Conservation (phyloP, 768 basidiomycete species). For the Collybia mongolica region DNA sequence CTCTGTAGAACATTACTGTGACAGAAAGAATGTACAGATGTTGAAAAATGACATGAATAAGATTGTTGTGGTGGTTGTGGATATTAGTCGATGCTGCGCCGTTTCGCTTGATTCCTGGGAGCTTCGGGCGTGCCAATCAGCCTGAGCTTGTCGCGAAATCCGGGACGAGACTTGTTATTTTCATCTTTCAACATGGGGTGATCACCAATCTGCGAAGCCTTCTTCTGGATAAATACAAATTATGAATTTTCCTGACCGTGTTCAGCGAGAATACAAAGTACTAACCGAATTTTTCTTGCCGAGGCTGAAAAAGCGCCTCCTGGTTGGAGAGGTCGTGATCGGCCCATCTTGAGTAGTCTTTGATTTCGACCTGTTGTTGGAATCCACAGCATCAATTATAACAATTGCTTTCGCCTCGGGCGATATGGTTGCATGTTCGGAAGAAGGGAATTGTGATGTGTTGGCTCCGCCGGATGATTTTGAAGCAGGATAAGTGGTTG, state of each 20-base stretch:
- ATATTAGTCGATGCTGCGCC: slow-evolving; percentile 31
- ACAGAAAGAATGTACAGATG: no score
- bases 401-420: slow-evolving; percentile 63
- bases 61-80: no score
- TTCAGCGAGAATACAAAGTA: slow-evolving; percentile 9
- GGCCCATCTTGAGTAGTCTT: slow-evolving; percentile 15
- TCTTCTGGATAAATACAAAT: slow-evolving; percentile 7
- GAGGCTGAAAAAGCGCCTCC: slow-evolving; percentile 36
- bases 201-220: background rate
- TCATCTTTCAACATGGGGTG: slow-evolving; percentile 13
- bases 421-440: slow-evolving; percentile 25
- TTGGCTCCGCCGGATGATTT: no score
- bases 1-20: no score
- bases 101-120: slow-evolving; percentile 32
- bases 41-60: no score
- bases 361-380: slow-evolving; percentile 37
- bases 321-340: slow-evolving; percentile 5
- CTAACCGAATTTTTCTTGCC: slow-evolving; percentile 37
- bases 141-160: slow-evolving; percentile 31
- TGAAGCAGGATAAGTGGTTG: background rate
- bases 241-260: background rate
- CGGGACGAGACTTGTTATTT: slow-evolving; percentile 20
- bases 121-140: slow-evolving; percentile 36
- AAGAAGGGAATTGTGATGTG: background rate
- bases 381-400: slow-evolving; percentile 56